Evolutionary conservation across 805 yeast genomes (phyloP).

Genomic region (Sungouiella blattae): DNA sequence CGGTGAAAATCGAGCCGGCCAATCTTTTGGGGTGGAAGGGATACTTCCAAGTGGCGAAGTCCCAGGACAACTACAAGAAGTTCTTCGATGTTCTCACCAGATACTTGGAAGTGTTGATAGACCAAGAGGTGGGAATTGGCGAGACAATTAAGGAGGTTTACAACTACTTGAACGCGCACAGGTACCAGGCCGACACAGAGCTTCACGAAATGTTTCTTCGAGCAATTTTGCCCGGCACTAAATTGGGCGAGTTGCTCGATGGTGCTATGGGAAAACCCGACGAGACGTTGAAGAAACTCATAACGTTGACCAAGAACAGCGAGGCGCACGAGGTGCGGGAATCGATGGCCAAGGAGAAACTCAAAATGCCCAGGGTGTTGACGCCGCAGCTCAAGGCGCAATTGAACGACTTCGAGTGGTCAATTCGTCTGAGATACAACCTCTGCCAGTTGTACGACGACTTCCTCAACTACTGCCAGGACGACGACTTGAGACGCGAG

Average conservation of each 20-base stretch:
- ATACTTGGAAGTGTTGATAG: slow-evolving; percentile 39
- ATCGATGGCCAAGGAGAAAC: slow-evolving; percentile 43
- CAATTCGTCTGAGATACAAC: slow-evolving; percentile 46
- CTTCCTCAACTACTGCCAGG: slow-evolving; percentile 54
- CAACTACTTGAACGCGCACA: slow-evolving; percentile 39
- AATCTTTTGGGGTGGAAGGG: slow-evolving; percentile 83
- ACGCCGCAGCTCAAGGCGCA: slow-evolving; percentile 37
- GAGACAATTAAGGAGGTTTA: slow-evolving; percentile 49
- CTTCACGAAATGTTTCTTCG: slow-evolving; percentile 48
- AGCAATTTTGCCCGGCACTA: slow-evolving; percentile 53
- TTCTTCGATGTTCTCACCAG: slow-evolving; percentile 49
- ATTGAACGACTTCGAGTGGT: slow-evolving; percentile 42
- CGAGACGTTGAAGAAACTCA: slow-evolving; percentile 42
- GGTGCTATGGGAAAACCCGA: slow-evolving; percentile 42
- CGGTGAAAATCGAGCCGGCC: slow-evolving; percentile 47
- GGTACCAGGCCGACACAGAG: slow-evolving; percentile 23
- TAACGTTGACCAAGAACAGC: slow-evolving; percentile 34
- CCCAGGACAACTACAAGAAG: slow-evolving; percentile 31
- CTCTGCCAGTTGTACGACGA: slow-evolving; percentile 52
- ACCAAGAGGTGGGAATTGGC: slow-evolving; percentile 42
- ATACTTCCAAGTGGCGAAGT: slow-evolving; percentile 44
- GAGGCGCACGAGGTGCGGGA: slow-evolving; percentile 43
- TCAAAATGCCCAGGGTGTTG: slow-evolving; percentile 44
- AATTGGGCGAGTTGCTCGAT: slow-evolving; percentile 51
- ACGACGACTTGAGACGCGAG: slow-evolving; percentile 55